Base-by-base conservation (phyloP, 2,329 filamentous ascomycete species). In the Fusarium sp. region DNA sequence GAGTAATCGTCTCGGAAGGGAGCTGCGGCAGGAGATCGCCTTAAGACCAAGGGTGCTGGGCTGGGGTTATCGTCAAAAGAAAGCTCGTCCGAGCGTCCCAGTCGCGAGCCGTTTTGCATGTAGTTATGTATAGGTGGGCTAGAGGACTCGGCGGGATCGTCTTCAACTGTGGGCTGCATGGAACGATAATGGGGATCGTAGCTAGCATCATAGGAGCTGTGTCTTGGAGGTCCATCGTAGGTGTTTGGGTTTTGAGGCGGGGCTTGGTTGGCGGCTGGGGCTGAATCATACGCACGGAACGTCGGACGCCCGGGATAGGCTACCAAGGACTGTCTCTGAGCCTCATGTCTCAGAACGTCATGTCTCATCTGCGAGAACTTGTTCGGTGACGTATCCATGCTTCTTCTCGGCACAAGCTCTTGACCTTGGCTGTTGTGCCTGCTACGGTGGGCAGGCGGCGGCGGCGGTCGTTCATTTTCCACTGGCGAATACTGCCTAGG, bases 101-200 rank as follows among this genome's bases (percentile, higher is more conserved):
- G 61, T 42, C 73, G 71, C 38, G 71, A 66, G 18, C 56, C 69
- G 50, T 68, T 72, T 17, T 76, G 72, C 28, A 73, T 55, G 46
- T 71, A 66, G 9, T 74, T 66, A n/a, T 79, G 76, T 8, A 77
- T 71, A 5, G 69, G 57, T 9, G 59, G 63, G 6, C 69, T 70
- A 2, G 82, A 81, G 2, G 86, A 85, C 49, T 90, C 88, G 6
- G 89, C 88, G 6, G 89, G 88, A 7, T 85, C 87, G 66, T 91
- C 89, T 74, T 91, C 90, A 7, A 89, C 88, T 8, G 86, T 90
- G 4, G 86, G 87, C 71, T 90, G 88, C 86, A 88, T 85, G 1
- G 85, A 83, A 60, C 83, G 82, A 72, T 81, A 79, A 40, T 83
- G 83, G 38, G 77, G 72, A 54, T 85, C 85, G 33, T 85, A 82